phyloP scores from a whole-genome alignment of 257 asterid species.

The Scutellaria minor region DNA sequence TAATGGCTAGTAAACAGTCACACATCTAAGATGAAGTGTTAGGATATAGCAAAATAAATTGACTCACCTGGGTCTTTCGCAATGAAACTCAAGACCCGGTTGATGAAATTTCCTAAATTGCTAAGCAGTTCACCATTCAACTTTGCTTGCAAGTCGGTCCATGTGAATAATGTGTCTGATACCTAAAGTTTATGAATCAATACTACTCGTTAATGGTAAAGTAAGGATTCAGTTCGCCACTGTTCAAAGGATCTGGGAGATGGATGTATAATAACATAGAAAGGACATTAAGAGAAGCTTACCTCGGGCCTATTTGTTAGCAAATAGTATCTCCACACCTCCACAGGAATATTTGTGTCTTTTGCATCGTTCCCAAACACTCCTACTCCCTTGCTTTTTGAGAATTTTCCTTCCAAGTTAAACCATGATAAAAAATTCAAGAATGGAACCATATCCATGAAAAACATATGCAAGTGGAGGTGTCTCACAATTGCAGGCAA shows the following conservation, averaged over 20 bases:
- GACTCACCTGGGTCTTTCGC: constrained; percentile 83
- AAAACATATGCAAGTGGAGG: constrained; percentile 9
- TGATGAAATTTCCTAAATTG: constrained; percentile 91
- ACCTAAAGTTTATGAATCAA: constrained; percentile 50
- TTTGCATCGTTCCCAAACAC: constrained; percentile 97
- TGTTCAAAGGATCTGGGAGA: constrained; percentile 13
- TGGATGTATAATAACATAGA: constrained; percentile 10
- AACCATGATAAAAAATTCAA: constrained; percentile 6
- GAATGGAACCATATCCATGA: constrained; percentile 6
- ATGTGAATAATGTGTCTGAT: constrained; percentile 94
- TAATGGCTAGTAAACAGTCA: constrained; percentile 1
- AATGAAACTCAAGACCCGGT: constrained; percentile 93
- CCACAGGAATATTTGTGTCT: constrained; percentile 87
- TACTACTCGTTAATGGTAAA: constrained; percentile 18
- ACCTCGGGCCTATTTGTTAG: constrained; percentile 98
- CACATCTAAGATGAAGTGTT: constrained; percentile 8
- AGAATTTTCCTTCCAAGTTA: constrained; percentile 73
- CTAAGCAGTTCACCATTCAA: constrained; percentile 75
- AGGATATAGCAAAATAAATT: constrained; percentile 19
- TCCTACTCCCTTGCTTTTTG: constrained; percentile 92
- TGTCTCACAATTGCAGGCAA: constrained; percentile 18
- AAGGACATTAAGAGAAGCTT: constrained; percentile 34
- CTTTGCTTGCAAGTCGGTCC: constrained; percentile 95
- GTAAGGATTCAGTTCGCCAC: constrained; percentile 10
- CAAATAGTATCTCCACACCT: constrained; percentile 97